These are phyloP conservation scores for Trebouxia sp. DNA, from an alignment of 139 green algal genomes.

Conservation along the genomic window DNA sequence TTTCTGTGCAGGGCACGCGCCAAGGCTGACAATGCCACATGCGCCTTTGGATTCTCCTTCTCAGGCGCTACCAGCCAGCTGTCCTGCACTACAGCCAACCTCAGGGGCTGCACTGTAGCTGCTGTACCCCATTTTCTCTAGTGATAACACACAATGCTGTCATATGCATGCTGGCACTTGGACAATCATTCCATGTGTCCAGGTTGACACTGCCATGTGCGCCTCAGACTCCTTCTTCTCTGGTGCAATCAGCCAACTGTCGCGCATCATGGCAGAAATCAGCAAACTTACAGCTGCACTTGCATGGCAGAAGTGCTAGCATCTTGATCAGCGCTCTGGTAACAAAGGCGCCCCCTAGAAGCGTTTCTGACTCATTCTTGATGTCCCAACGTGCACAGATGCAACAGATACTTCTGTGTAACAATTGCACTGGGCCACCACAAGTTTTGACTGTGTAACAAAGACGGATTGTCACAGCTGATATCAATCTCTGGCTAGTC, in stretches of 20 bases:
- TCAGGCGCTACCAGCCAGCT: constrained; percentile 30
- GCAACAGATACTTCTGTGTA: too few relatives aligned
- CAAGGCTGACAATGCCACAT: constrained; percentile 25
- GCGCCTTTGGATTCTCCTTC: constrained; percentile 2
- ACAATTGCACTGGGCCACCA: too few relatives aligned
- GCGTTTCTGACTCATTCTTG: too few relatives aligned
- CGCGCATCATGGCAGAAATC: background rate
- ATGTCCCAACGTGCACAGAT: too few relatives aligned
- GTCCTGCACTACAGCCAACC: background rate
- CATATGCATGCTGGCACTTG: too few relatives aligned
- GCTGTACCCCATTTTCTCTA: background rate
- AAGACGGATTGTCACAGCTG: background rate
- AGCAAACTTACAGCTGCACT: background rate
- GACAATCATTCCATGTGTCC: too few relatives aligned
- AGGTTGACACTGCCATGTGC: background rate
- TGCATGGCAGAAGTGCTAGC: too few relatives aligned
- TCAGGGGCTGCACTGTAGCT: background rate
- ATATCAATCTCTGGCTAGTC: background rate
- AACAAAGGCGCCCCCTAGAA: too few relatives aligned
- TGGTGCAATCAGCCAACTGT: constrained; percentile 14
- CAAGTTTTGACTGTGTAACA: too few relatives aligned
- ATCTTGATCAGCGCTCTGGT: too few relatives aligned
- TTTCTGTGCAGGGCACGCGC: constrained; percentile 1
- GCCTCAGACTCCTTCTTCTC: background rate
- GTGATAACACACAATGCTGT: too few relatives aligned